Conservation (phyloP, 352 stramenopile genomes). For the Phytopythium chamaehyphon region DNA sequence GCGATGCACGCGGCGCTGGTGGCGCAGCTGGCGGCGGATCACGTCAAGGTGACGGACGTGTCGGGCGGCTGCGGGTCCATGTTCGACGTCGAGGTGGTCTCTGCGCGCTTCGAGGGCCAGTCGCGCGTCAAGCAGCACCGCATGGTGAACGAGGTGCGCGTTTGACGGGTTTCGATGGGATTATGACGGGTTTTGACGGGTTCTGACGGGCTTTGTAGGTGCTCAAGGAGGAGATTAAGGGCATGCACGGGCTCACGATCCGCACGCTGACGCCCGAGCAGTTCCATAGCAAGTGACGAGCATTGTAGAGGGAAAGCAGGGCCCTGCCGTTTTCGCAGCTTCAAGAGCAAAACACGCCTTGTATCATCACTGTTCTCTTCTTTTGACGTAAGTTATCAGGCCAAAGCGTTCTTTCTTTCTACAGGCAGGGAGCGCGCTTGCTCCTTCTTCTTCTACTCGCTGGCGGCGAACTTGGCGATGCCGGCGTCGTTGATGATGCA, state of each 20-base stretch:
- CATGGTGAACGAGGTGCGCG: conserved; percentile 83
- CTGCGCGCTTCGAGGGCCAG: conserved; percentile 69
- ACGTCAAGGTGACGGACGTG: conserved; percentile 85
- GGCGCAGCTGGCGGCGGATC: conserved; percentile 53
- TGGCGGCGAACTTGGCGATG: conserved; percentile 83
- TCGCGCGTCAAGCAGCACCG: conserved; percentile 86
- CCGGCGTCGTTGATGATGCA: conserved; percentile 92
- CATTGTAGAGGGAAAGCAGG: neutral
- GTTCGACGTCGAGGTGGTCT: conserved; percentile 86
- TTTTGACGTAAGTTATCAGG: no score
- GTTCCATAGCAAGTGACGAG: conserved; percentile 58
- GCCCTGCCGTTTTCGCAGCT: no score
- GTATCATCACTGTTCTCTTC: no score
- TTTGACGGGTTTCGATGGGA: no score
- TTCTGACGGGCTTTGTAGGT: conserved; percentile 27
- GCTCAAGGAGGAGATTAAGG: conserved; percentile 83
- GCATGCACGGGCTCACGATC: conserved; percentile 85
- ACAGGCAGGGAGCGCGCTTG: neutral
- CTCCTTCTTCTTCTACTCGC: conserved; percentile 26
- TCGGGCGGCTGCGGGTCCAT: conserved; percentile 87
- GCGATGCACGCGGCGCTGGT: conserved; percentile 66
- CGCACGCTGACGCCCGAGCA: conserved; percentile 76
- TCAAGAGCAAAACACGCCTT: no score
- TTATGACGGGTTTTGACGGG: no score
- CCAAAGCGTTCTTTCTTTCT: no score